Conservation (phyloP, 2,329 filamentous ascomycete species). For the Fusarium burgessii region DNA sequence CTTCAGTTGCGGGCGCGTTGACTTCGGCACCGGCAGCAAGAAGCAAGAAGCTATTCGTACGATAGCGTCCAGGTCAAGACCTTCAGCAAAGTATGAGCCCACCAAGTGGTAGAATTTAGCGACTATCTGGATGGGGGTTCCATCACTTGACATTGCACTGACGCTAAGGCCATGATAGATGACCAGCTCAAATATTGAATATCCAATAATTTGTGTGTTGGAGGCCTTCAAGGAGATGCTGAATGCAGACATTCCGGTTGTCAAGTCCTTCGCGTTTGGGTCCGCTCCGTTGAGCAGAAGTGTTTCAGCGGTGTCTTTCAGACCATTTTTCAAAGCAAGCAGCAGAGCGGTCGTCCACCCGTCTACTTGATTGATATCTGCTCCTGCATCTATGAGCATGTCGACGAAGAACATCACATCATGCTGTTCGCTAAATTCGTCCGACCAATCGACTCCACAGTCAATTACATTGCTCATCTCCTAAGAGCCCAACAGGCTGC, state of each 20-base stretch:
- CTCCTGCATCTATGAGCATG: not conserved
- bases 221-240: fast-evolving
- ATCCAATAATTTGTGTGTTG: not conserved
- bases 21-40: not conserved
- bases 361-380: not conserved
- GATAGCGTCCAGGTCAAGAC: not conserved
- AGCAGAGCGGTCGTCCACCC: not conserved
- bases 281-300: not conserved
- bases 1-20: not conserved
- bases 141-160: not conserved
- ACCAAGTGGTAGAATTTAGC: no score
- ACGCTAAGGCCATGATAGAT: not conserved
- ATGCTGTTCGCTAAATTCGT: no score
- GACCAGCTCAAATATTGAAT: not conserved
- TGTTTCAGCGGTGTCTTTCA: not conserved
- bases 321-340: not conserved
- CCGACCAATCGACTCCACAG: no score
- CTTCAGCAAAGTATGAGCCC: no score
- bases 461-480: no score
- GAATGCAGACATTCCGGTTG: not conserved
- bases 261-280: not conserved
- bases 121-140: no score
- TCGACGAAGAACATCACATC: not conserved
- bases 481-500: no score
- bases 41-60: not conserved